Conservation (phyloP, 495 filamentous ascomycete genomes). For the Friedmanniomyces simplex region DNA sequence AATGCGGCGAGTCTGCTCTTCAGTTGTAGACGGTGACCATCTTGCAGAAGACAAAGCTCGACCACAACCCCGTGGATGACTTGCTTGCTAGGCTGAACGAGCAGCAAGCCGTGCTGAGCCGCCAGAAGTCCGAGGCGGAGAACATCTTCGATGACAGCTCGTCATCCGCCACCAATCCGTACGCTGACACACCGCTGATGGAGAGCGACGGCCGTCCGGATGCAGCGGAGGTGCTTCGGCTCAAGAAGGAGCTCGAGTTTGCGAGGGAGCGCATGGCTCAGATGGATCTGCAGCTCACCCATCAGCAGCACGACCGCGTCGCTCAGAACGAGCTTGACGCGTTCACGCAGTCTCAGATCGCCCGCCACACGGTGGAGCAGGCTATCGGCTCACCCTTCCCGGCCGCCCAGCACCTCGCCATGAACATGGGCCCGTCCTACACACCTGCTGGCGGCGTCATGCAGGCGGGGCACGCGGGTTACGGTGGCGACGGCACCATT, state of each 20-base stretch:
- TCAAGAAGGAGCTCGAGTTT: slow-evolving; percentile 64
- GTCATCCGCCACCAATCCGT: slow-evolving; percentile 43
- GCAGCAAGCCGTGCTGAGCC: slow-evolving; percentile 48
- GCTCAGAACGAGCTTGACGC: background rate
- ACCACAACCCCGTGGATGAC: slow-evolving; percentile 41
- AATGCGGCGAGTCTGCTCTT: slow-evolving; percentile 20
- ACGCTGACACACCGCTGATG: slow-evolving; percentile 35
- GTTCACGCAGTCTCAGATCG: slow-evolving; percentile 52
- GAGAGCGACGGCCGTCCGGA: slow-evolving; percentile 35
- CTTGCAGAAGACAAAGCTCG: slow-evolving; percentile 29
- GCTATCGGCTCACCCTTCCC: slow-evolving; percentile 49
- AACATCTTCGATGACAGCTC: slow-evolving; percentile 17
- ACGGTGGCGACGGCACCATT: slow-evolving; percentile 37
- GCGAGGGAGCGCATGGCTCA: slow-evolving; percentile 70
- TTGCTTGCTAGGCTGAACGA: slow-evolving; percentile 58
- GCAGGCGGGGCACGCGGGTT: slow-evolving; percentile 51
- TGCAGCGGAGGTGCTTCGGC: slow-evolving; percentile 42
- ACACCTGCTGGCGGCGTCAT: slow-evolving; percentile 22
- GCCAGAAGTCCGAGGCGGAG: slow-evolving; percentile 30
- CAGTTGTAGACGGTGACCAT: background rate
- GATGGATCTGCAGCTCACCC: slow-evolving; percentile 70
- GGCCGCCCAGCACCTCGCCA: slow-evolving; percentile 19
- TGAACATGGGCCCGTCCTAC: slow-evolving; percentile 5
- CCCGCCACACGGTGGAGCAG: slow-evolving; percentile 65
- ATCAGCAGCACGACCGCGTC: background rate